These are phyloP conservation scores for Neofusicoccum ribis DNA, from an alignment of 2,329 filamentous ascomycete genomes.

Conservation along the genomic window DNA sequence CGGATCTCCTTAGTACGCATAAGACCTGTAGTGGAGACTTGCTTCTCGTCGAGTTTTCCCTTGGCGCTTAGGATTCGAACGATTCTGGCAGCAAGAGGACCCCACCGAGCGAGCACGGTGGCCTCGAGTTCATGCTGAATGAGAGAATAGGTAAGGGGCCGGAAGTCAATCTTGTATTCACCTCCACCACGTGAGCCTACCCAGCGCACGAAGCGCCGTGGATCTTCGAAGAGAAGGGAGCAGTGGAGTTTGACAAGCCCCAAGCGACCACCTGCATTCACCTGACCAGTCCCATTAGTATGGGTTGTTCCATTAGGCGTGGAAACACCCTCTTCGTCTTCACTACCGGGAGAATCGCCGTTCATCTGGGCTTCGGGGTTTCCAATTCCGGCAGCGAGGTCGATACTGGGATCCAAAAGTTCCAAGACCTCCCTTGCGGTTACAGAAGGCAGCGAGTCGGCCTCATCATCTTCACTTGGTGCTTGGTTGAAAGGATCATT, in stretches of 20 bases:
- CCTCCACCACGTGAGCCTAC: slow-evolving; percentile 63
- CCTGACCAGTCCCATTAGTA: background rate
- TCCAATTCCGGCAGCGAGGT: slow-evolving; percentile 39
- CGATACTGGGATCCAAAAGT: slow-evolving; percentile 40
- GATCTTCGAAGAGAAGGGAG: slow-evolving; percentile 69
- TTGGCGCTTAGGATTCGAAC: slow-evolving; percentile 80
- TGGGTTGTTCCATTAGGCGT: background rate
- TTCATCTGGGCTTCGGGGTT: slow-evolving; percentile 24
- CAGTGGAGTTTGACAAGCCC: slow-evolving; percentile 67
- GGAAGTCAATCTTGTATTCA: slow-evolving; percentile 83
- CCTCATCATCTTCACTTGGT: slow-evolving; percentile 44
- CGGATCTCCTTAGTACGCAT: slow-evolving; percentile 85
- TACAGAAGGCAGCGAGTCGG: slow-evolving; percentile 36
- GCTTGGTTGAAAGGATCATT: slow-evolving; percentile 52
- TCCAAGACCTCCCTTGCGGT: slow-evolving; percentile 45
- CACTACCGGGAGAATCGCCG: slow-evolving; percentile 30
- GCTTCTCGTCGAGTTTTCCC: slow-evolving; percentile 94
- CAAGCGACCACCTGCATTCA: slow-evolving; percentile 25
- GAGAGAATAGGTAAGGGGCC: slow-evolving; percentile 67
- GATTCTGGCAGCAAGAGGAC: slow-evolving; percentile 75
- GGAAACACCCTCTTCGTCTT: slow-evolving; percentile 36
- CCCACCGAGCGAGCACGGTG: slow-evolving; percentile 66
- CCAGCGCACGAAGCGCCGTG: slow-evolving; percentile 67
- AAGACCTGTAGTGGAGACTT: slow-evolving; percentile 75
- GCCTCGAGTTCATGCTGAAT: slow-evolving; percentile 79